A percentile compares a stretch with the other conserved stretches of the same genome.
These are phyloP conservation scores for Fusarium sp. DNA, from an alignment of 2,329 filamentous ascomycete species.

Conservation along the genomic window DNA sequence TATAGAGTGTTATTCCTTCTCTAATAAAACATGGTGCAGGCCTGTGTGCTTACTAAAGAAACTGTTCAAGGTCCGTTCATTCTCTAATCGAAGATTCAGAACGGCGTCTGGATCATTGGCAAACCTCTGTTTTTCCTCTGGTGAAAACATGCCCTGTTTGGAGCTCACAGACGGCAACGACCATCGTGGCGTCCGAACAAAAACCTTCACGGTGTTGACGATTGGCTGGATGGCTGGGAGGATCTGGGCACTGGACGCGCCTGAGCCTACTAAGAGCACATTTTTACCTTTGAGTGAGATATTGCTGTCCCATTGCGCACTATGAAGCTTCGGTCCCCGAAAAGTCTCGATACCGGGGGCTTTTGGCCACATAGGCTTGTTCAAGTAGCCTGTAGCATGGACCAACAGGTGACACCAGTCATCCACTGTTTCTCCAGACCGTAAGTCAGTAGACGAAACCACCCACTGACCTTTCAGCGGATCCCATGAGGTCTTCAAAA, in stretches of 20 bases:
- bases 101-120: not conserved
- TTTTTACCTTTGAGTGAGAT: slow-evolving; percentile 12
- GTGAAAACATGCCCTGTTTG: not conserved
- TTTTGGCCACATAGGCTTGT: slow-evolving; percentile 15
- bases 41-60: slow-evolving; percentile 11
- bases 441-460: not conserved
- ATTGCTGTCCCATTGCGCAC: slow-evolving; percentile 6
- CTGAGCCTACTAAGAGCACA: slow-evolving; percentile 15
- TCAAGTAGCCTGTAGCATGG: slow-evolving; percentile 22
- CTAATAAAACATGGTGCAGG: not conserved
- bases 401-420: slow-evolving; percentile 20
- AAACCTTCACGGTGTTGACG: slow-evolving; percentile 10
- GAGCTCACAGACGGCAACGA: slow-evolving; percentile 22
- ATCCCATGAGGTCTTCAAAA: slow-evolving; percentile 4
- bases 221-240: slow-evolving; percentile 9
- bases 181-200: slow-evolving; percentile 20
- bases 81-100: slow-evolving; percentile 2
- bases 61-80: slow-evolving; percentile 16
- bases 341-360: slow-evolving; percentile 8
- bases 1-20: not conserved
- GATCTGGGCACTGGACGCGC: slow-evolving; percentile 19
- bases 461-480: slow-evolving; percentile 9
- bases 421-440: not conserved
- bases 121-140: slow-evolving; percentile 4
- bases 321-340: slow-evolving; percentile 10